phyloP scores from a whole-genome alignment of 164 flowering plant genomes.

The Vitis rotundifolia region DNA sequence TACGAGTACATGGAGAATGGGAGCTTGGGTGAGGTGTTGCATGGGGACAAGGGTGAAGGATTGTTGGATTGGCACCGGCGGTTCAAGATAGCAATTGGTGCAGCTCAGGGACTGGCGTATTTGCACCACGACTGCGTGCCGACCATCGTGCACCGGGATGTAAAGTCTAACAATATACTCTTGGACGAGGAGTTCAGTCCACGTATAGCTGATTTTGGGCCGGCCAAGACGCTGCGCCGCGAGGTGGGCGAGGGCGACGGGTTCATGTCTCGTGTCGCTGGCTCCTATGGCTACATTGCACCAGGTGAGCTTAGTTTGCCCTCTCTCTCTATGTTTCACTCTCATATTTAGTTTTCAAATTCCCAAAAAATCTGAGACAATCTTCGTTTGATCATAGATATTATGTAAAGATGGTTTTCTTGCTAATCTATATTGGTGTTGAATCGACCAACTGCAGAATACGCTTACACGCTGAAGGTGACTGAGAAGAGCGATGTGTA shows the following conservation, averaged over 20 bases:
- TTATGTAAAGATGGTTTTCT: background rate
- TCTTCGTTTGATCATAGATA: too few relatives aligned
- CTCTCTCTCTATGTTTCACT: too few relatives aligned
- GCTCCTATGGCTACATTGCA: slow-evolving; percentile 85
- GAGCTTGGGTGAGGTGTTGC: slow-evolving; percentile 70
- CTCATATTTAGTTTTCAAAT: too few relatives aligned
- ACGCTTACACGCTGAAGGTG: slow-evolving; percentile 58
- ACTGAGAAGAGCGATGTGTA: slow-evolving; percentile 68
- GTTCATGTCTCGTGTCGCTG: slow-evolving; percentile 61
- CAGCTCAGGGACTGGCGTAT: slow-evolving; percentile 75
- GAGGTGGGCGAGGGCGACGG: slow-evolving; percentile 15
- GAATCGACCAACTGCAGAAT: slow-evolving; percentile 41
- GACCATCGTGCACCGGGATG: slow-evolving; percentile 72
- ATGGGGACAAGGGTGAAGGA: slow-evolving; percentile 45
- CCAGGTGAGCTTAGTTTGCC: slow-evolving; percentile 49
- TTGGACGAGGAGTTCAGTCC: slow-evolving; percentile 58
- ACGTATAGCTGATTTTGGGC: slow-evolving; percentile 76
- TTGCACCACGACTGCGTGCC: slow-evolving; percentile 82
- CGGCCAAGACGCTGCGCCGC: slow-evolving; percentile 53
- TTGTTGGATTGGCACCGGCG: slow-evolving; percentile 52
- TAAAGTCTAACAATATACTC: slow-evolving; percentile 72
- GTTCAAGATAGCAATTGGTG: slow-evolving; percentile 54
- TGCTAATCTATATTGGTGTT: background rate
- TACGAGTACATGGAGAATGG: slow-evolving; percentile 82
- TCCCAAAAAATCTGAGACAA: too few relatives aligned